Base-by-base conservation (phyloP, 73 alveolate species). In the Loxodes magnus region DNA sequence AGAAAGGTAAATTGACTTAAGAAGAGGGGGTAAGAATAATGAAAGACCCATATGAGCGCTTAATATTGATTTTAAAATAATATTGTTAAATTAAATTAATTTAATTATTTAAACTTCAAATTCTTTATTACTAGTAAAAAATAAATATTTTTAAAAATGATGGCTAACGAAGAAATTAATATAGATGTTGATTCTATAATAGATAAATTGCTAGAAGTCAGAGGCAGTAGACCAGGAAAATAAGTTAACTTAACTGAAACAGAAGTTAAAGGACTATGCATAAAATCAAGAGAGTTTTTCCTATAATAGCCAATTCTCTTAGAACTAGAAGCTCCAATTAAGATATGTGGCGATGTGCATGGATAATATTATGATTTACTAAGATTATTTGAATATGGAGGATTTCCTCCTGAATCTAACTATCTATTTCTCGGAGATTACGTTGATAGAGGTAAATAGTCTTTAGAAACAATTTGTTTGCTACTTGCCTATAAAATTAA, bases 401-500 rank as follows among this genome's bases (percentile, higher is more conserved):
- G 95, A 53, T 83, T 73, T 38, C 95, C 95, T 9, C 95, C 95
- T 0, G 95, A 88, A 62, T 51, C 90, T 10, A 83, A 77, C 52
- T 82, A 82, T 71, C 74, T 77, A 56, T 78, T 90, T 84, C 68
- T 90, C 34, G 98, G 98, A 41, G 98, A 90, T 56, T 90, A 90
- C 55, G 98, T 90, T 23, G 98, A 90, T 54, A 67, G 98, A 58
- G 96, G 98, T 21, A 86, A 82, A 74, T 84, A 89, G 53, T 39
- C 74, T 35, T 27, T 78, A 3, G 92, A 62, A 54, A 53, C 84
- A 2, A 61, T 81, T 20, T 69, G 80, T 35, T 68, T 82, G 34
- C 62, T 81, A 24, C 74, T 81, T 19, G 60, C 91, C 5, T 76
- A 58, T 66, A 80, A 80, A 67, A 79, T 71, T 57, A 42, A 39